These are phyloP conservation scores for Globisporangium nagaii DNA, from an alignment of 352 stramenopile genomes.

Conservation along the genomic window DNA sequence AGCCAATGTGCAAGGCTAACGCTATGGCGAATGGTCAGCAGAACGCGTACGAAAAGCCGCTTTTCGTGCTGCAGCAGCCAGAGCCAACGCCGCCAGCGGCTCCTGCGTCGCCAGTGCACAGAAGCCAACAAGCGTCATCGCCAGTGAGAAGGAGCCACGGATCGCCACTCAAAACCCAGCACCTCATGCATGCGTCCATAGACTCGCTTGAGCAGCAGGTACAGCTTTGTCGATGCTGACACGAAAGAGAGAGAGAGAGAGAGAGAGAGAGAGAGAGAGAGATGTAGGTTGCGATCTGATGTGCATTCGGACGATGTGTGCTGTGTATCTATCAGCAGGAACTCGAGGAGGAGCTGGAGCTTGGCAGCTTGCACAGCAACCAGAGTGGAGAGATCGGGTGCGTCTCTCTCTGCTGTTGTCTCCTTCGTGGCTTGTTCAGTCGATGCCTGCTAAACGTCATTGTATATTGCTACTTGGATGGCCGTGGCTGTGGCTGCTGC, in stretches of 20 bases:
- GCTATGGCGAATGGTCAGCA: neutral
- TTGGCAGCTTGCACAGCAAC: neutral
- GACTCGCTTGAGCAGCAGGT: slow-evolving; percentile 4
- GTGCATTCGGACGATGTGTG: too few relatives aligned
- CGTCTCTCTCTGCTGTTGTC: neutral
- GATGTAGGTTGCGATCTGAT: too few relatives aligned
- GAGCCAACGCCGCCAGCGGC: slow-evolving; percentile 6
- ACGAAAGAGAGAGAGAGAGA: too few relatives aligned
- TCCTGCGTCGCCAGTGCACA: neutral
- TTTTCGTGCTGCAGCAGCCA: slow-evolving; percentile 24
- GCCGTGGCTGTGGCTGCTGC: neutral
- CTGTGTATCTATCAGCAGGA: neutral
- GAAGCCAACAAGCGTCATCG: neutral
- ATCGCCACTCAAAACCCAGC: neutral
- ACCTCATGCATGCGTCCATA: neutral
- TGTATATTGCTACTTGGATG: neutral
- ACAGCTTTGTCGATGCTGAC: too few relatives aligned
- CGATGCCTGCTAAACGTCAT: neutral
- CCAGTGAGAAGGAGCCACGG: neutral
- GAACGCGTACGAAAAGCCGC: slow-evolving; percentile 28
- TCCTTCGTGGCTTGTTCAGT: neutral
- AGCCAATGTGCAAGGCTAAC: too few relatives aligned
- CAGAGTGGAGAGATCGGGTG: slow-evolving; percentile 4
- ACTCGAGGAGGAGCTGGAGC: slow-evolving; percentile 2
- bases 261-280: too few relatives aligned